Evolutionary conservation across 2,329 filamentous ascomycete genomes (phyloP), one percentile per base, ranked within the genome.

Genomic region (Clarireedia monteithiana): DNA sequence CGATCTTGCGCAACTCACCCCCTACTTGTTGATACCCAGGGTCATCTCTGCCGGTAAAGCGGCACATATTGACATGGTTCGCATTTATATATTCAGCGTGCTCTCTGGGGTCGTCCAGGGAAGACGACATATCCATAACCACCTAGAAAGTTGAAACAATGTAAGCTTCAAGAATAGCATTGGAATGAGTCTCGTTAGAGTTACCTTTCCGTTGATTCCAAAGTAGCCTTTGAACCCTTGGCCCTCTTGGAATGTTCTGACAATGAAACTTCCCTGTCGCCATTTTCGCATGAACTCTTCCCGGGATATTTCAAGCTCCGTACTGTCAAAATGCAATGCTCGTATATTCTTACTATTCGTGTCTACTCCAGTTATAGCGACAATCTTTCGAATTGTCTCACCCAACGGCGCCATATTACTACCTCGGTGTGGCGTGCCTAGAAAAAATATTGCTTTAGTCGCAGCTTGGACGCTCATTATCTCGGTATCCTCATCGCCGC

Each of bases 1-100:
- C 14, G n/a, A 42, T 17, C 39, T 42, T 6, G 14, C 36, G 53
- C 34, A 59, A 14, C 42, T 57, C 55, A 15, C 47, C 55, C n/a
- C 14, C 38, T 14, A 59, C 36, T 44, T 57, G 49, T 15, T 36
- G 36, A 52, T 69, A 72, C 5, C 60, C 61, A 1, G 44, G 48
- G 40, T 70, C 66, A 2, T 67, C 61, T 1, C 58, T 58, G 0
- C 66, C 69, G 1, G 38, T 63, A 51, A 74, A 75, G 55, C 70
- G 72, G 63, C 72, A 74, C 63, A 76, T 71, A 27, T 70, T 67
- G 0, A 70, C 67, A 57, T 75, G 74, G 4, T 69, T 69, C 5
- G 72, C 71, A 23, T 71, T 67, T 20, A 76, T 62, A 0, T 64
- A 65, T 56, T 70, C 68, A 4, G 66, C 64, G 2, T 58, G 57